Conservation (phyloP, 805 yeast species). For the Yamadazyma takamatsuzukensis region DNA sequence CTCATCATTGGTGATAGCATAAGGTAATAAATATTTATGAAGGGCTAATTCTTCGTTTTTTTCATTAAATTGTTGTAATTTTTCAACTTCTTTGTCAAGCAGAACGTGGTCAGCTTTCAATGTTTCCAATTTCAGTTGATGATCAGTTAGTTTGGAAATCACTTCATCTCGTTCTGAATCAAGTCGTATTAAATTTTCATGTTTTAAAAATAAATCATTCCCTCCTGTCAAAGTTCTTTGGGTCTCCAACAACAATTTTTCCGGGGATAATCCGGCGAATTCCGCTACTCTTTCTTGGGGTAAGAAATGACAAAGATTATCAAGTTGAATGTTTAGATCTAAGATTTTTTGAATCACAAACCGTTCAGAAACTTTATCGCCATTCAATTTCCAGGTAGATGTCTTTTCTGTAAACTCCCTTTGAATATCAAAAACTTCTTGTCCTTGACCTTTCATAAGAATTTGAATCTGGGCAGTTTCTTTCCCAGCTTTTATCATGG, state of each 20-base stretch:
- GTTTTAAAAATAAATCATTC: constrained; percentile 51
- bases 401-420: constrained; percentile 46
- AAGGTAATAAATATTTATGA: constrained; percentile 40
- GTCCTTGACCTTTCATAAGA: constrained; percentile 40
- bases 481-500: constrained; percentile 71
- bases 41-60: constrained; percentile 36
- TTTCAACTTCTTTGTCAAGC: constrained; percentile 44
- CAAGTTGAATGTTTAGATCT: constrained; percentile 72
- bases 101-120: constrained; percentile 35
- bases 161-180: constrained; percentile 39
- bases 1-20: constrained; percentile 37
- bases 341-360: constrained; percentile 44
- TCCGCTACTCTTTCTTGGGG: constrained; percentile 96
- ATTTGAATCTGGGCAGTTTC: constrained; percentile 40
- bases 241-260: constrained; percentile 69
- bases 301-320: constrained; percentile 87
- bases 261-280: constrained; percentile 79
- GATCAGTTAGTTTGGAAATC: constrained; percentile 21
- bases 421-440: constrained; percentile 34
- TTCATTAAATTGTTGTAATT: constrained; percentile 43
- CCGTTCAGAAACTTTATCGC: constrained; percentile 34
- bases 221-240: constrained; percentile 74
- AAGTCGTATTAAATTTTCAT: constrained; percentile 50
- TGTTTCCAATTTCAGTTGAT: constrained; percentile 24
- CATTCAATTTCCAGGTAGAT: constrained; percentile 53